phyloP scores from a whole-genome alignment of 371 early-diverging fungal genomes.

The Mortierella sp. region DNA sequence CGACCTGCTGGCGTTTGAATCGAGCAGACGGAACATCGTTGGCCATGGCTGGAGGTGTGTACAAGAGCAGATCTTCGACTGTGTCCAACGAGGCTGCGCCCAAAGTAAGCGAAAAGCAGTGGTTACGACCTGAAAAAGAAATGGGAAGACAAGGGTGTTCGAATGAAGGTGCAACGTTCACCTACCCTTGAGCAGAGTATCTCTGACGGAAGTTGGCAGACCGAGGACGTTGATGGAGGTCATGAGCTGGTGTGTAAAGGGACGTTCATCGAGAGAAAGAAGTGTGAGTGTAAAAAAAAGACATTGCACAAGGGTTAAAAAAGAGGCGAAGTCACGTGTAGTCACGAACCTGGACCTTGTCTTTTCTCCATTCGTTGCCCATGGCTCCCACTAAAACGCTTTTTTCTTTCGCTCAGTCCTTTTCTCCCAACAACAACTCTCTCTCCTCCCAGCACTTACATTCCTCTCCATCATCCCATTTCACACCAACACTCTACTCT shows the following conservation, averaged over 20 bases:
- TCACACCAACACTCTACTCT: not conserved
- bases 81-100: slow-evolving; percentile 50
- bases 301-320: not conserved
- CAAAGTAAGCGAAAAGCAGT: not conserved
- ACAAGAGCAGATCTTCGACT: slow-evolving; percentile 50
- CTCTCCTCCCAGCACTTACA: slow-evolving; percentile 1
- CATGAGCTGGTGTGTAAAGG: slow-evolving; percentile 22
- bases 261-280: not conserved
- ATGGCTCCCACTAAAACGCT: not conserved
- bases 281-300: not conserved
- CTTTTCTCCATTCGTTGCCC: not conserved
- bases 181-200: slow-evolving; percentile 30
- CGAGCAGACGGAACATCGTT: slow-evolving; percentile 19
- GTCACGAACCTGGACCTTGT: no score
- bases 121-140: not conserved
- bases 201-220: slow-evolving; percentile 35
- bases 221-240: slow-evolving; percentile 50
- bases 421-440: not conserved
- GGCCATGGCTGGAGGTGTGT: slow-evolving; percentile 25
- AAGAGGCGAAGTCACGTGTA: not conserved
- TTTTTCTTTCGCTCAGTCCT: not conserved
- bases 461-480: not conserved
- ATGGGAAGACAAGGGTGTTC: not conserved
- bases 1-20: slow-evolving; percentile 45
- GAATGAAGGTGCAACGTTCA: not conserved